Evolutionary conservation across 2,329 filamentous ascomycete species (phyloP).

Genomic region (Pseudomassariella vexata): DNA sequence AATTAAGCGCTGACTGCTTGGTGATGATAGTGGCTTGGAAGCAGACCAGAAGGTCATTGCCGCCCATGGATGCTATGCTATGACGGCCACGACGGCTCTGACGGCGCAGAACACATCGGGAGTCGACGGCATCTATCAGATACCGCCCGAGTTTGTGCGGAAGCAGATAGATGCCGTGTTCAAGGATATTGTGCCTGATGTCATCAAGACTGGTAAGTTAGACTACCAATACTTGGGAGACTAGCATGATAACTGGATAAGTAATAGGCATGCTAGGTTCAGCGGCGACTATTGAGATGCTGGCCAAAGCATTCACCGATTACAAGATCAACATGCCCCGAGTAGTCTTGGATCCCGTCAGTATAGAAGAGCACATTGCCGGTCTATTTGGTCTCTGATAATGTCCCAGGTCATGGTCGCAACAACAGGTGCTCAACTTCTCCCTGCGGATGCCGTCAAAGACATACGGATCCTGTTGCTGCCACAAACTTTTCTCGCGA

Average conservation of each 20-base stretch:
- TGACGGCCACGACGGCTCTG: slow-evolving; percentile 90
- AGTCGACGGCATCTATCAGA: slow-evolving; percentile 73
- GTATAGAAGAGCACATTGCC: slow-evolving; percentile 9
- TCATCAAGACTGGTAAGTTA: slow-evolving; percentile 78
- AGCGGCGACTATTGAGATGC: slow-evolving; percentile 60
- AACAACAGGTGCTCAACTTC: slow-evolving; percentile 67
- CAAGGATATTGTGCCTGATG: slow-evolving; percentile 79
- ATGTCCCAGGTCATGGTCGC: slow-evolving; percentile 77
- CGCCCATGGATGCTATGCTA: slow-evolving; percentile 88
- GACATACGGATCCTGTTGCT: slow-evolving; percentile 56
- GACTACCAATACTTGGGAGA: slow-evolving; percentile 1
- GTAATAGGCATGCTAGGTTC: slow-evolving; percentile 74
- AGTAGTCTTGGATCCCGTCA: slow-evolving; percentile 71
- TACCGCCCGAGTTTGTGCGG: slow-evolving; percentile 71
- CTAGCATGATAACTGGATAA: not conserved
- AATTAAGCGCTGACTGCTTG: too few relatives aligned
- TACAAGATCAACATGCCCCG: slow-evolving; percentile 51
- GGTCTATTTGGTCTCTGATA: not conserved
- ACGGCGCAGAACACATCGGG: slow-evolving; percentile 94
- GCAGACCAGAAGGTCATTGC: slow-evolving; percentile 94
- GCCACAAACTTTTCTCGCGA: slow-evolving; percentile 62
- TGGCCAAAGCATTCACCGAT: slow-evolving; percentile 57
- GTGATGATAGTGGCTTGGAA: too few relatives aligned
- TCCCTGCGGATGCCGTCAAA: slow-evolving; percentile 59
- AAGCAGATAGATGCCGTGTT: slow-evolving; percentile 83